Percentiles rank a stretch among this genome's conserved stretches.
These are phyloP conservation scores for Candida takata DNA, from an alignment of 805 yeast species.

Conservation along the genomic window DNA sequence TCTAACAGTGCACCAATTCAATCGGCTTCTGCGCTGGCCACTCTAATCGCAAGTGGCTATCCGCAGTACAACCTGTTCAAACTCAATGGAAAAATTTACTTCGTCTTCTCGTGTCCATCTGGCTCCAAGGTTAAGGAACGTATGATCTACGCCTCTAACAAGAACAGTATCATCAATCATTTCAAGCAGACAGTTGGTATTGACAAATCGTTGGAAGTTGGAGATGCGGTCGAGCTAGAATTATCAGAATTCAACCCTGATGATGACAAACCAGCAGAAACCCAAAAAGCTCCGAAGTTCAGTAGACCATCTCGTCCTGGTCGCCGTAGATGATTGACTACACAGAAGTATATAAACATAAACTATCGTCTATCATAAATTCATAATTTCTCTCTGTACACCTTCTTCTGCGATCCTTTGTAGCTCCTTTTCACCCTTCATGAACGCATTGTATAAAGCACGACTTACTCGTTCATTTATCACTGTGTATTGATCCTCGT, in stretches of 20 bases:
- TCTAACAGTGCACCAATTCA: conserved; percentile 19
- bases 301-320: conserved; percentile 70
- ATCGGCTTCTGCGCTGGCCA: conserved; percentile 25
- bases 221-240: conserved; percentile 66
- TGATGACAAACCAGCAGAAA: conserved; percentile 10
- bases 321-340: conserved; percentile 30
- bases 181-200: conserved; percentile 31
- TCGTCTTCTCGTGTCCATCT: conserved; percentile 85
- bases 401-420: conserved; percentile 16
- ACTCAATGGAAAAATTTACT: conserved; percentile 37
- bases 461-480: conserved; percentile 61
- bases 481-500: conserved; percentile 42
- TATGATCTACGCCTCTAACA: conserved; percentile 86
- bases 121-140: conserved; percentile 85
- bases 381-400: conserved; percentile 8
- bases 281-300: conserved; percentile 30
- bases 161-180: conserved; percentile 49
- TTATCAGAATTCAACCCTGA: conserved; percentile 35
- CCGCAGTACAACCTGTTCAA: conserved; percentile 58
- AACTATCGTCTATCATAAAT: neutral
- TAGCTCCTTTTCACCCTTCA: conserved; percentile 10
- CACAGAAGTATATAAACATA: too few species aligned
- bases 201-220: conserved; percentile 53
- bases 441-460: conserved; percentile 38
- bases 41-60: conserved; percentile 29